Conservation (phyloP, 495 filamentous ascomycete species). For the Aspergillus nanangensis region DNA sequence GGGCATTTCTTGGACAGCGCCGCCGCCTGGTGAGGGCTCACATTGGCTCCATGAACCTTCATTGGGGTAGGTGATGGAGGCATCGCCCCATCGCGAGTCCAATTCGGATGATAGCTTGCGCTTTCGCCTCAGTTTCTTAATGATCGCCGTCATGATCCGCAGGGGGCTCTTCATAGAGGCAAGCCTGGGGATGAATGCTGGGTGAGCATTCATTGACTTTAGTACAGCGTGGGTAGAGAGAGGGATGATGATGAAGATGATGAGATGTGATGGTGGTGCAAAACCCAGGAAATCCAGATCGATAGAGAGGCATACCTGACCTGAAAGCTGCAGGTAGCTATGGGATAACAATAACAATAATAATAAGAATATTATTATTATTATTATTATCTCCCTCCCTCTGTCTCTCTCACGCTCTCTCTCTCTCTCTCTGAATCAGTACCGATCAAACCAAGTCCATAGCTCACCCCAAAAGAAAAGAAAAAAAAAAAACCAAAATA, state of each 20-base stretch:
- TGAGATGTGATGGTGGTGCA: not conserved
- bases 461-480: not conserved
- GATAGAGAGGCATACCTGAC: not conserved
- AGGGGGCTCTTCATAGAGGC: constrained; percentile 23
- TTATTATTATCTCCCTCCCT: not conserved
- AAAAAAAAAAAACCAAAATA: constrained; percentile 4
- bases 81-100: constrained; percentile 40
- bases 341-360: not conserved
- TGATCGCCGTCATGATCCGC: constrained; percentile 30
- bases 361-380: not conserved
- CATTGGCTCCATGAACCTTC: constrained; percentile 42
- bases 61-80: constrained; percentile 37
- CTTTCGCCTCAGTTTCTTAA: constrained; percentile 35
- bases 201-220: constrained; percentile 10
- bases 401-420: too few species aligned
- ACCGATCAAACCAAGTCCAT: not conserved
- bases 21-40: constrained; percentile 13
- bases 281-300: not conserved
- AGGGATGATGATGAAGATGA: not conserved
- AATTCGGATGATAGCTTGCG: constrained; percentile 37
- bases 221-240: not conserved
- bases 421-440: too few species aligned
- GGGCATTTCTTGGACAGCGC: not conserved
- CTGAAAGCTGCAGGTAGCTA: too few species aligned
- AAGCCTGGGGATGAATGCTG: constrained; percentile 5